phyloP scores from a whole-genome alignment of 2,329 filamentous ascomycete genomes.

The Myriosclerotinia duriaeana region DNA sequence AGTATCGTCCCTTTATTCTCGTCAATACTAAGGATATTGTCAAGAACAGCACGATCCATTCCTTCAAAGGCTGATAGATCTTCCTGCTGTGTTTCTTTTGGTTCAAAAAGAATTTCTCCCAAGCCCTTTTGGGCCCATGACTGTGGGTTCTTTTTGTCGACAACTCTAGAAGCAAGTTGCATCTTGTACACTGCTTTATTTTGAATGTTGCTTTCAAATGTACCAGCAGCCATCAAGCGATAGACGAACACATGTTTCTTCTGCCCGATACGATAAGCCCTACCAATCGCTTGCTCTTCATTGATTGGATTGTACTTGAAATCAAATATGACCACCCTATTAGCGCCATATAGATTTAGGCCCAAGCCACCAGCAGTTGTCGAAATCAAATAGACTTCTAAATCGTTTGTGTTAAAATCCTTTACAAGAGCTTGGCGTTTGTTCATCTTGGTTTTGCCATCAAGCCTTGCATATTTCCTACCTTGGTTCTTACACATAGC shows the following conservation, averaged over 20 bases:
- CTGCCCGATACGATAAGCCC: conserved; percentile 84
- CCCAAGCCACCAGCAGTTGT: conserved; percentile 80
- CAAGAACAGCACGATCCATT: conserved; percentile 60
- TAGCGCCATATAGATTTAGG: conserved; percentile 80
- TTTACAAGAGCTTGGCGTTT: conserved; percentile 64
- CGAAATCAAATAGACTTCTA: conserved; percentile 74
- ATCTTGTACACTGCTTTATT: conserved; percentile 78
- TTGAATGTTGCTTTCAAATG: conserved; percentile 73
- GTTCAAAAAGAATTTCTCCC: conserved; percentile 58
- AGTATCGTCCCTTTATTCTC: conserved; percentile 44
- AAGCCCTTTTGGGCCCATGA: conserved; percentile 59
- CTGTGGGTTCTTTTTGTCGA: conserved; percentile 79
- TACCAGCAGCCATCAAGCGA: conserved; percentile 73
- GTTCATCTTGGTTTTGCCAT: conserved; percentile 60
- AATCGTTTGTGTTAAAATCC: conserved; percentile 60
- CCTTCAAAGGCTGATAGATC: conserved; percentile 55
- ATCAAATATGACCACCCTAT: conserved; percentile 83
- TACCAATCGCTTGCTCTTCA: conserved; percentile 84
- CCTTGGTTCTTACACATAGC: conserved; percentile 51
- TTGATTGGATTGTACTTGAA: conserved; percentile 76
- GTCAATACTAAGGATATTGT: conserved; percentile 43
- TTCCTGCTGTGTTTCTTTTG: conserved; percentile 52
- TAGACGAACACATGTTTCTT: conserved; percentile 81
- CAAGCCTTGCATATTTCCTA: conserved; percentile 58
- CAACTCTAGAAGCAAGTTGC: conserved; percentile 73